These are phyloP conservation scores for Plantago ovata DNA, from an alignment of 257 asterid genomes.

Conservation along the genomic window DNA sequence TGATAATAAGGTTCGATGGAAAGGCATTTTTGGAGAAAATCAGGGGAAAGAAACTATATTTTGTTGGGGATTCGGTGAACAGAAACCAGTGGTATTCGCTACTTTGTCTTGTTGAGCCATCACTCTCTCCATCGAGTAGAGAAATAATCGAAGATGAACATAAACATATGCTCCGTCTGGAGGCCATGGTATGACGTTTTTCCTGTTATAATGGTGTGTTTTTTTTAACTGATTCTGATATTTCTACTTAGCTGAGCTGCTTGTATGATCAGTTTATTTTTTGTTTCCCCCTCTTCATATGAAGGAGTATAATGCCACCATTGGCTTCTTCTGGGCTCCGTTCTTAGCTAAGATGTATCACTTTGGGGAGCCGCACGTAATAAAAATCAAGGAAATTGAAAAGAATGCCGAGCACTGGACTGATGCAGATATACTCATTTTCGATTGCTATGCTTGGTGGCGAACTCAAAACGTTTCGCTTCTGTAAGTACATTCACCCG, in stretches of 20 bases:
- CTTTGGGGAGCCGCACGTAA: constrained; percentile 33
- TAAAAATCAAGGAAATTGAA: constrained; percentile 49
- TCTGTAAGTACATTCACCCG: constrained; percentile 37
- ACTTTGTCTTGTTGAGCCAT: constrained; percentile 51
- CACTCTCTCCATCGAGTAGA: constrained; percentile 31
- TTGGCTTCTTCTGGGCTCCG: constrained; percentile 81
- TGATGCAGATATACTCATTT: constrained; percentile 72
- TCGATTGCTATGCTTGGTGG: constrained; percentile 79
- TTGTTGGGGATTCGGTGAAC: constrained; percentile 71
- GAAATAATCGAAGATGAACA: neutral
- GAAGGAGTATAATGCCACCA: constrained; percentile 73
- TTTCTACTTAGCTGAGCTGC: neutral
- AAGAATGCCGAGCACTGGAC: constrained; percentile 74
- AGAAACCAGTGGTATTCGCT: constrained; percentile 64
- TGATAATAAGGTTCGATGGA: constrained; percentile 59
- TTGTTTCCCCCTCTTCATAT: neutral
- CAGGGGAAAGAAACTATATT: constrained; percentile 52
- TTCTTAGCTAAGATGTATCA: constrained; percentile 43
- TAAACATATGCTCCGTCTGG: neutral
- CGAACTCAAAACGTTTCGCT: constrained; percentile 35
- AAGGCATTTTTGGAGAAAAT: constrained; percentile 49
- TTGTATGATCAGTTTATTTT: no score
- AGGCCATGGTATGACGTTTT: neutral
- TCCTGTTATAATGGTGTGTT: neutral
- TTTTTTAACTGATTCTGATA: neutral